Evolutionary conservation across 805 yeast species (phyloP), one percentile per base, ranked within the genome.

Genomic region (Nakazawaea populi): DNA sequence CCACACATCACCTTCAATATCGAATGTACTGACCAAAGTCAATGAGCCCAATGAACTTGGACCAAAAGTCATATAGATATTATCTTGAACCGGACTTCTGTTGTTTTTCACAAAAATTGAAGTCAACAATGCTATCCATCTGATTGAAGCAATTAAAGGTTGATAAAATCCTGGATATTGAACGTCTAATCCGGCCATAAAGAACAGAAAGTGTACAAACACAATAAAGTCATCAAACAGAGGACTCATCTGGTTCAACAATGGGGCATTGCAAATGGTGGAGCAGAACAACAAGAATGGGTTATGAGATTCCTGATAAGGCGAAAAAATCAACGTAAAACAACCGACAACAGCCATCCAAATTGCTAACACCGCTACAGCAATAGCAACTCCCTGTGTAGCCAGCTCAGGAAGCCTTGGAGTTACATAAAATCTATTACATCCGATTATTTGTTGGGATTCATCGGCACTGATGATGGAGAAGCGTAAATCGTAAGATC

Each of bases 91-190:
- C 7, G 41, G 30, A n/a, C 32, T 18, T 24, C 11, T 11, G 5
- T 40, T 32, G 29, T n/a, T 6, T 28, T n/a, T 30, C 28, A 14
- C 11, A 24, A 49, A 39, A 6, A 56, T 46, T 3, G 42, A 10
- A 35, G 51, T 74, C 51, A 81, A 61, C n/a, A 84, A 63, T 1
- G 82, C 77, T 41, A 76, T 67, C 89, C 89, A 83, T 14, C 78
- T 63, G 18, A 79, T 58, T 12, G 72, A 65, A 3, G 80, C 68
- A 44, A 81, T 62, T 11, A 79, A 60, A 0, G 85, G 85, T 54
- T 76, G 85, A 52, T 74, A 79, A 58, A 77, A 82, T 0, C 85
- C 87, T 0, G 90, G 89, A 56, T 78, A 84, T 29, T 70, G 65
- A 18, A 84, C 60, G 55, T 74, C 73, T 31, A 85, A 65, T 4